Conservation (phyloP, 2,329 filamentous ascomycete genomes). For the Sclerotinia borealis region DNA sequence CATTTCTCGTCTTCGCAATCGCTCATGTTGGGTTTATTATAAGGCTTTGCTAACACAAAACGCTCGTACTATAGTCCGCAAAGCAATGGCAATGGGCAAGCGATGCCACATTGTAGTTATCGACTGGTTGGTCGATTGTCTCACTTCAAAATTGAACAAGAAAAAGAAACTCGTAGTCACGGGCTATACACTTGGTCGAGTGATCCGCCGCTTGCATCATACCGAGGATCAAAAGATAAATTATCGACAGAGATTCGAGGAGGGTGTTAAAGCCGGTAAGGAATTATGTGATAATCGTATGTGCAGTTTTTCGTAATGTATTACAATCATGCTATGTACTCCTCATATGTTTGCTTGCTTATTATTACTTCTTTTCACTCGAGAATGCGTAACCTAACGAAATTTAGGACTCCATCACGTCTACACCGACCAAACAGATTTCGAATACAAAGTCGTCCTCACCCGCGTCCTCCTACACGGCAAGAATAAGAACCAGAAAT, state of each 20-base stretch:
- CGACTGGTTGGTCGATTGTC: conserved; percentile 42
- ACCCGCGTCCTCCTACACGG: conserved; percentile 43
- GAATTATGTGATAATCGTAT: conserved; percentile 46
- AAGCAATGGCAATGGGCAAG: conserved; percentile 33
- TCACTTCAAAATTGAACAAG: conserved; percentile 29
- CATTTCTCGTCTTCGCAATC: not conserved
- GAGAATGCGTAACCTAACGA: not conserved
- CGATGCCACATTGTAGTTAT: conserved; percentile 39
- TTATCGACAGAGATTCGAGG: conserved; percentile 31
- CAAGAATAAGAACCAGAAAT: conserved; percentile 50
- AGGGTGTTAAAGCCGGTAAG: conserved; percentile 33
- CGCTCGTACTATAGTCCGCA: conserved; percentile 32
- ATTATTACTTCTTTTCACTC: not conserved
- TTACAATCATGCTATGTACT: not conserved
- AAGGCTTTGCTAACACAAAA: not conserved
- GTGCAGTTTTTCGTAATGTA: conserved; percentile 21
- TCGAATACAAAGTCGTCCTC: conserved; percentile 58
- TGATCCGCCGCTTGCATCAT: conserved; percentile 25
- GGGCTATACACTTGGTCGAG: conserved; percentile 22
- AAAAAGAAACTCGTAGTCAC: conserved; percentile 23
- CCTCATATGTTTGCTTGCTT: not conserved
- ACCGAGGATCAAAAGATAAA: conserved; percentile 37
- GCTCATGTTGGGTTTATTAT: not conserved
- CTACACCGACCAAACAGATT: conserved; percentile 56
- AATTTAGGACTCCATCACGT: conserved; percentile 53